Evolutionary conservation across 1,139 yeast genomes (phyloP), one percentile per base, ranked within the genome.

Genomic region (Pichia sp.): DNA sequence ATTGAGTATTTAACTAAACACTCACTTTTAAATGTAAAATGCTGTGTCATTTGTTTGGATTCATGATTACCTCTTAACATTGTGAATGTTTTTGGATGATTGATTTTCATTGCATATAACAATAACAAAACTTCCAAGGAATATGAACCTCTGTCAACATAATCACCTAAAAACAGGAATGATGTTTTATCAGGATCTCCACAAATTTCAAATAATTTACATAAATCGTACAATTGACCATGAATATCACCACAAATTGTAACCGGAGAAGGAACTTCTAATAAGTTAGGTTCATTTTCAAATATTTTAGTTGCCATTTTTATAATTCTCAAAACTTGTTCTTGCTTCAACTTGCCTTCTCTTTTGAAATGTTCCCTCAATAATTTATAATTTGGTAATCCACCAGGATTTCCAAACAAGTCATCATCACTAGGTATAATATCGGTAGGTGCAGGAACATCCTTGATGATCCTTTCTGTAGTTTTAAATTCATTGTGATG

Each of bases 191-290:
- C 58, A 3, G 97, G 97, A 62, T 84, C 83, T 2, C 97, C 98
- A 36, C 97, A 96, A 25, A 90, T 95, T 63, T 92, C 97, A 64
- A 92, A 88, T 45, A 92, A 69, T 66, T 90, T 90, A 80, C 90
- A 76, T 58, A 92, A 73, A 66, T 92, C 98, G 62, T 79, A 92
- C 66, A 80, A 88, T 65, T 92, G 98, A 9, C 98, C 98, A 66
- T 92, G 98, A 27, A 92, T 77, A 66, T 92, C 98, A 47, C 98
- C 97, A 69, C 97, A 90, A 2, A 92, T 89, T 1, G 97, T 90
- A 5, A 92, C 88, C 0, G 98, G 98, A 0, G 97, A 95, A 3
- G 90, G 90, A 2, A 92, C 85, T 29, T 76, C 76, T 49, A 92
- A 69, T 59, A 92, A 65, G 57, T 86, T 92, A 4, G 96, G 95